Evolutionary conservation across 108 stramenopile genomes (phyloP).

Genomic region (Nitzschia sp.): DNA sequence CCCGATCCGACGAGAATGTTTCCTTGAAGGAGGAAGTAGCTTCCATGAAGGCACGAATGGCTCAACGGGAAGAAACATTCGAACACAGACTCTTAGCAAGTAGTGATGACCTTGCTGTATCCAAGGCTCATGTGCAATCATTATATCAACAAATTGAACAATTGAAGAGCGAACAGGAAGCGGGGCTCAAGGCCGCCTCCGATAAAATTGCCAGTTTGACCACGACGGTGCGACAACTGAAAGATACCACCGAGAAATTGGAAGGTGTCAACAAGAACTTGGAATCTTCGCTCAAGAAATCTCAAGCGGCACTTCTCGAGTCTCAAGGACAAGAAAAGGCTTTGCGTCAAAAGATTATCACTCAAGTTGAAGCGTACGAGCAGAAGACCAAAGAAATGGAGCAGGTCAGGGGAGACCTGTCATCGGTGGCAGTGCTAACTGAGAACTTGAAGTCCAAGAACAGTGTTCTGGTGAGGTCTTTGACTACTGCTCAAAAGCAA

Average conservation of each 20-base stretch:
- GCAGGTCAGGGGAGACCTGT: not conserved
- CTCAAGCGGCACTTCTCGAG: constrained; percentile 5
- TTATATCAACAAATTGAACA: not conserved
- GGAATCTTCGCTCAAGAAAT: not conserved
- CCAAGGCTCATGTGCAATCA: constrained; percentile 2
- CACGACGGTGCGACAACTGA: not conserved
- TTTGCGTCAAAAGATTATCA: constrained; percentile 2
- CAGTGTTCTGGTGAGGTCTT: constrained; percentile 1
- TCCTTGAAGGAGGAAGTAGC: not conserved
- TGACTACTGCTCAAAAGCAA: not conserved
- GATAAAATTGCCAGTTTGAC: not conserved
- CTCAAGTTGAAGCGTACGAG: not conserved
- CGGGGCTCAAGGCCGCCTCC: not conserved
- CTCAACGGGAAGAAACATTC: not conserved
- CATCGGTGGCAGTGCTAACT: constrained; percentile 3
- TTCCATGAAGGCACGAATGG: constrained; percentile 1
- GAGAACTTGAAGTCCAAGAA: constrained; percentile 15
- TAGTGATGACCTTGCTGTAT: not conserved
- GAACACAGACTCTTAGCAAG: not conserved
- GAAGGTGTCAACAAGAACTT: constrained; percentile 4
- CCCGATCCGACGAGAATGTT: not conserved
- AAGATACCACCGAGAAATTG: not conserved
- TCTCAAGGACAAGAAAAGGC: constrained; percentile 8
- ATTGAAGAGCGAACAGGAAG: not conserved
- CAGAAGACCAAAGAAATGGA: constrained; percentile 3